A percentile compares a stretch with the other conserved stretches of the same genome.
These are phyloP conservation scores for Amylocarpus encephaloides DNA, from an alignment of 2,329 filamentous ascomycete species.

Conservation along the genomic window DNA sequence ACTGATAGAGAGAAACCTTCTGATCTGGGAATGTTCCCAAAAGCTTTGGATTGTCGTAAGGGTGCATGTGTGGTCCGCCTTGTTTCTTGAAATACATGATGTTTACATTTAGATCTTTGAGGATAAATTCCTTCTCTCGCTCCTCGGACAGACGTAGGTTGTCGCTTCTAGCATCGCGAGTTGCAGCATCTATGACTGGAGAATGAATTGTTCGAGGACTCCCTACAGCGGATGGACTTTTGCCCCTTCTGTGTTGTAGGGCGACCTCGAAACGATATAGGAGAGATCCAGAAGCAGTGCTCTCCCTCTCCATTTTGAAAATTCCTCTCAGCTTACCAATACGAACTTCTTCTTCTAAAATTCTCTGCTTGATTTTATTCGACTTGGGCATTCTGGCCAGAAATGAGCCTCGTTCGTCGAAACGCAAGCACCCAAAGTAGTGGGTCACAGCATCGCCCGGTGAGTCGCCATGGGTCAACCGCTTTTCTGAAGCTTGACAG, in stretches of 20 bases:
- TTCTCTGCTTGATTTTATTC: neutral
- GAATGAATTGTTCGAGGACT: neutral
- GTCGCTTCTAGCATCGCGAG: neutral
- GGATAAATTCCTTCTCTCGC: conserved; percentile 1
- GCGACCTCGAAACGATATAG: neutral
- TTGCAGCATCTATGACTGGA: neutral
- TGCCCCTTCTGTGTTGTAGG: neutral
- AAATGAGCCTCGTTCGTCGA: neutral
- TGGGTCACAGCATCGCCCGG: conserved; percentile 2
- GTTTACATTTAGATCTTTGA: conserved; percentile 1
- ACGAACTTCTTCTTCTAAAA: neutral
- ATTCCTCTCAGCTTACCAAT: conserved; percentile 3
- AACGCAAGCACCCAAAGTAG: conserved; percentile 5
- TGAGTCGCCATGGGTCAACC: neutral
- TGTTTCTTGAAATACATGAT: conserved; percentile 8
- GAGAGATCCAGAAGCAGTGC: neutral
- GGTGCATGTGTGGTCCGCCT: neutral
- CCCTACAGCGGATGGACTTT: neutral
- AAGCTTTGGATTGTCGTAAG: conserved; percentile 4
- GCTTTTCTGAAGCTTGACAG: neutral
- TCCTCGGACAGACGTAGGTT: neutral
- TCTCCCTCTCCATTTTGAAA: neutral
- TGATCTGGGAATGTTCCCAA: conserved; percentile 6
- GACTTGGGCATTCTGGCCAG: neutral
- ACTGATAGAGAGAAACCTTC: neutral